phyloP scores from a whole-genome alignment of 1,139 yeast genomes.

The Scheffersomyces quercinus region DNA sequence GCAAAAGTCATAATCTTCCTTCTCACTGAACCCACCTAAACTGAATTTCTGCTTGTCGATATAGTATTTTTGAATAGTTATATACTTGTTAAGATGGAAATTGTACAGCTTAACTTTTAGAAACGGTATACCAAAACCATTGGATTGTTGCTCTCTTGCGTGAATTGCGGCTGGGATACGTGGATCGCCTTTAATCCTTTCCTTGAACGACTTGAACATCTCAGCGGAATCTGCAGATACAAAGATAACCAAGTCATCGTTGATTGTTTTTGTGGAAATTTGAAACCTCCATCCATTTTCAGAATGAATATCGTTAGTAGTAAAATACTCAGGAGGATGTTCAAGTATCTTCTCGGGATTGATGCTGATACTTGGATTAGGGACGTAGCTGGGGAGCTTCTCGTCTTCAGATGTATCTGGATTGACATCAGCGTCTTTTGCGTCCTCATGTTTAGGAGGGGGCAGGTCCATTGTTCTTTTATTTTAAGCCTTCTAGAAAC shows the following conservation, averaged over 20 bases:
- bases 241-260: conserved; percentile 2
- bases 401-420: too few species aligned
- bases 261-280: neutral
- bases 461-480: too few species aligned
- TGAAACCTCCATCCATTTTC: conserved; percentile 2
- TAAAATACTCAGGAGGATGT: neutral
- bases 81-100: conserved; percentile 3
- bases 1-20: conserved; percentile 5
- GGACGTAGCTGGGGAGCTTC: too few species aligned
- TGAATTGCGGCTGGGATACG: neutral
- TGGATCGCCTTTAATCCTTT: neutral
- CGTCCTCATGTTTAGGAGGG: too few species aligned
- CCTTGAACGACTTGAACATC: conserved; percentile 4
- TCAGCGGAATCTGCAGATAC: conserved; percentile 5
- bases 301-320: neutral
- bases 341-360: neutral
- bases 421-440: too few species aligned
- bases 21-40: conserved; percentile 2
- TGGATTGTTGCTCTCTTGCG: conserved; percentile 2
- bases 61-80: conserved; percentile 2
- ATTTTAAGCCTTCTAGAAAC: too few species aligned
- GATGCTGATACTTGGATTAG: neutral
- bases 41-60: neutral
- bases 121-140: conserved; percentile 9
- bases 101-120: conserved; percentile 2